Evolutionary conservation across 106 monocot species (phyloP).

Genomic region (Dioscorea zingiberensis): DNA sequence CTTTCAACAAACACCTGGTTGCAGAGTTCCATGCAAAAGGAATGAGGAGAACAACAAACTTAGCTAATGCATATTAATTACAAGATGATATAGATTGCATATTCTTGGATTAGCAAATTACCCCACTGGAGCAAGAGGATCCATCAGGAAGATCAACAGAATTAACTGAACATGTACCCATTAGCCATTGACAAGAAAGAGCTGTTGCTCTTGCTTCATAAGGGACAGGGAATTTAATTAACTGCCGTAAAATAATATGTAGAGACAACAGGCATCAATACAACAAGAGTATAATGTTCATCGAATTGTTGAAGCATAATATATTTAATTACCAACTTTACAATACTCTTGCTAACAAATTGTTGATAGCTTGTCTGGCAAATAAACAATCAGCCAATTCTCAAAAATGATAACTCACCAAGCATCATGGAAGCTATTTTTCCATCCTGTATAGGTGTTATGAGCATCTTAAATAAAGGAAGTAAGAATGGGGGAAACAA

Average conservation of each 20-base stretch:
- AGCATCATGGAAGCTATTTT: slow-evolving; percentile 74
- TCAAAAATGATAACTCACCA: slow-evolving; percentile 35
- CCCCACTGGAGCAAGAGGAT: slow-evolving; percentile 70
- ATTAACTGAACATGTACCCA: slow-evolving; percentile 87
- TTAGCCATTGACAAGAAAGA: slow-evolving; percentile 90
- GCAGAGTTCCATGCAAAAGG: slow-evolving; percentile 3
- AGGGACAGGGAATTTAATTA: background rate
- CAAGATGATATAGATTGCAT: no score
- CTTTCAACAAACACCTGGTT: slow-evolving; percentile 80
- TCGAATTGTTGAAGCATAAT: no score
- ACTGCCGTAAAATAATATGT: no score
- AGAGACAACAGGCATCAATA: no score
- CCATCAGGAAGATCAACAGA: slow-evolving; percentile 78
- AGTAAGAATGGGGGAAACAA: slow-evolving; percentile 81
- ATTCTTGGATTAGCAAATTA: slow-evolving; percentile 17
- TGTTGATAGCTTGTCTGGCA: background rate
- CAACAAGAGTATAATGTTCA: no score
- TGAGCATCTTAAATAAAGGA: slow-evolving; percentile 69
- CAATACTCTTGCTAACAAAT: no score
- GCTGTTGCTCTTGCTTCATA: slow-evolving; percentile 87
- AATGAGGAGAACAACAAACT: background rate
- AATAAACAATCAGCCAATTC: background rate
- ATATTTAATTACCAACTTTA: no score
- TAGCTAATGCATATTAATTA: no score
- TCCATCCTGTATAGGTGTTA: slow-evolving; percentile 72